These are phyloP conservation scores for Corniculantispora saksenae DNA, from an alignment of 2,329 filamentous ascomycete genomes.

Conservation along the genomic window DNA sequence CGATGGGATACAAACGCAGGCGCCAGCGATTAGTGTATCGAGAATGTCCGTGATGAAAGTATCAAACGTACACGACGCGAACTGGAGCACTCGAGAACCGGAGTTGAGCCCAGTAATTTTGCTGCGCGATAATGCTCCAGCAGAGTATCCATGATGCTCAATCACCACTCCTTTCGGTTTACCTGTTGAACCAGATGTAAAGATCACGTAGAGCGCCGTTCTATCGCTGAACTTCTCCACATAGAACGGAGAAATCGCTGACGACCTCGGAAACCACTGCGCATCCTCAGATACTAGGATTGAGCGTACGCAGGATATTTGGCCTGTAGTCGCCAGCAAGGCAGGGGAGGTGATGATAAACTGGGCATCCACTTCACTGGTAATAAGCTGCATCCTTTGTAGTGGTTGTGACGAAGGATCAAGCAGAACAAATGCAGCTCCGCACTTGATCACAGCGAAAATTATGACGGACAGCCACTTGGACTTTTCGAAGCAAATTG, in stretches of 20 bases:
- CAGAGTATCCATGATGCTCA: slow-evolving; percentile 3
- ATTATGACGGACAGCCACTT: slow-evolving; percentile 30
- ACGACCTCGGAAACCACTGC: not conserved
- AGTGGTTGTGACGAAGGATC: slow-evolving; percentile 26
- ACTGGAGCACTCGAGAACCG: slow-evolving; percentile 19
- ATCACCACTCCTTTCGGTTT: slow-evolving; percentile 51
- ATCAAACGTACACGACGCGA: slow-evolving; percentile 22
- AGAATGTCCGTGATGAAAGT: no score
- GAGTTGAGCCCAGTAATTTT: slow-evolving; percentile 15
- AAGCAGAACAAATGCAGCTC: slow-evolving; percentile 33
- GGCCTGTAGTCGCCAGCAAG: no score
- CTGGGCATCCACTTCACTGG: slow-evolving; percentile 9
- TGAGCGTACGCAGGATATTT: no score
- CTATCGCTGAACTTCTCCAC: not conserved
- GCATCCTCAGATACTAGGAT: no score
- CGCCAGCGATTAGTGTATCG: no score
- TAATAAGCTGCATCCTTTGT: slow-evolving; percentile 15
- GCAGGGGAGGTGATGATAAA: not conserved
- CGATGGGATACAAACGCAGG: no score
- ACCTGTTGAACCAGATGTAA: slow-evolving; percentile 56
- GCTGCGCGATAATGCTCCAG: slow-evolving; percentile 8
- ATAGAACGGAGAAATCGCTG: not conserved
- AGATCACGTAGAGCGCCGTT: slow-evolving; percentile 40
- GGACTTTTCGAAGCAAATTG: slow-evolving; percentile 32
- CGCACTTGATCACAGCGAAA: slow-evolving; percentile 33